Evolutionary conservation across 2,329 filamentous ascomycete species (phyloP).

Genomic region (Magnaporthales sp.): DNA sequence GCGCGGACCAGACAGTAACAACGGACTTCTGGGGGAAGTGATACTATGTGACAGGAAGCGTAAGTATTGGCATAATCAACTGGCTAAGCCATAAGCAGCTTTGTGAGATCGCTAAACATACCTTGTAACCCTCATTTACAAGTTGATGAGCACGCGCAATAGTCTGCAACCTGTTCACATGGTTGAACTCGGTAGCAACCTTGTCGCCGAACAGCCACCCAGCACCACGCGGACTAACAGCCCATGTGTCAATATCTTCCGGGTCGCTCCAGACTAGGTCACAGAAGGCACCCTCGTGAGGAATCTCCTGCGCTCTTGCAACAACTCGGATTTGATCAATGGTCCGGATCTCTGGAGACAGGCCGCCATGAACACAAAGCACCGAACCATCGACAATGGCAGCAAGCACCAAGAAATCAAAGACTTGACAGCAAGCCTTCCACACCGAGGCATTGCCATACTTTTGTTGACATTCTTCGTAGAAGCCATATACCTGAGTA

Average conservation of each 20-base stretch:
- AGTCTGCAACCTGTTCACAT: conserved; percentile 92
- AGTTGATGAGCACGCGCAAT: conserved; percentile 97
- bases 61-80: conserved; percentile 17
- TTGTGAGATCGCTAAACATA: conserved; percentile 26
- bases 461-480: conserved; percentile 96
- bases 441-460: conserved; percentile 99
- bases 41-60: conserved; percentile 43
- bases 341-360: conserved; percentile 85
- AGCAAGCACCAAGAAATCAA: conserved; percentile 92
- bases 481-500: conserved; percentile 97
- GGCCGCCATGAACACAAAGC: conserved; percentile 91
- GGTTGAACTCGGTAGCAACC: conserved; percentile 94
- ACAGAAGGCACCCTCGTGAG: conserved; percentile 96
- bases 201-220: conserved; percentile 97
- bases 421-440: conserved; percentile 99
- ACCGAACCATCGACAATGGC: conserved; percentile 98
- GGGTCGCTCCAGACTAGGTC: conserved; percentile 98
- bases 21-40: conserved; percentile 94
- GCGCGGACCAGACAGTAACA: conserved; percentile 96
- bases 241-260: conserved; percentile 95
- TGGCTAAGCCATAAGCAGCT: not conserved
- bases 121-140: conserved; percentile 97
- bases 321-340: conserved; percentile 99
- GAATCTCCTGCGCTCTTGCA: conserved; percentile 93
- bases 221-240: conserved; percentile 86